These are phyloP conservation scores for Chionographis japonica DNA, from an alignment of 106 monocot genomes.

Conservation along the genomic window DNA sequence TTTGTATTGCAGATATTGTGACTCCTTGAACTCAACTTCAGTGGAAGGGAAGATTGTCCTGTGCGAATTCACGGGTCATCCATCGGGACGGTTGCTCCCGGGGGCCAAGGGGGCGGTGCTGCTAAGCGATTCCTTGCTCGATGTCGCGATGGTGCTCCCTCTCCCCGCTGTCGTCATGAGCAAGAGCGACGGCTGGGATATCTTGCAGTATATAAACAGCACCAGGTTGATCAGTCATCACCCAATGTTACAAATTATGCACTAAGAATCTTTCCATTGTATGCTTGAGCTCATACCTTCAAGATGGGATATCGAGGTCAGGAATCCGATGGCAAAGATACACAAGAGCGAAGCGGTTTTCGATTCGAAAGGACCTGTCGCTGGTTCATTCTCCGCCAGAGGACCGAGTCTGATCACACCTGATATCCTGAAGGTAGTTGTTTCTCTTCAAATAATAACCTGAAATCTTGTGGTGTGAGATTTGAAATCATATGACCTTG, in stretches of 20 bases:
- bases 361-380: not conserved
- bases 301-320: not conserved
- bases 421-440: conserved; percentile 11
- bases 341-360: not conserved
- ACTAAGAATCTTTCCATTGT: no score
- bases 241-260: not conserved
- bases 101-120: not conserved
- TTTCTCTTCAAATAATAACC: no score
- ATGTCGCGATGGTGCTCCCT: not conserved
- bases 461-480: no score
- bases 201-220: not conserved
- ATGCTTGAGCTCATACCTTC: not conserved
- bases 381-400: conserved; percentile 15
- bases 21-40: not conserved
- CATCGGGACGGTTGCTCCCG: not conserved
- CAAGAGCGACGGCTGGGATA: not conserved
- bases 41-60: conserved; percentile 6
- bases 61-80: not conserved
- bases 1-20: not conserved
- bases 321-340: not conserved
- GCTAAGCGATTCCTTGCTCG: not conserved
- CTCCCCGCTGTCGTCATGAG: not conserved
- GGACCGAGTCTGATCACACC: conserved; percentile 18
- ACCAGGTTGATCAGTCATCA: not conserved
- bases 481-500: no score